Conservation (phyloP, 2,329 filamentous ascomycete species). For the Colletotrichum sidae region DNA sequence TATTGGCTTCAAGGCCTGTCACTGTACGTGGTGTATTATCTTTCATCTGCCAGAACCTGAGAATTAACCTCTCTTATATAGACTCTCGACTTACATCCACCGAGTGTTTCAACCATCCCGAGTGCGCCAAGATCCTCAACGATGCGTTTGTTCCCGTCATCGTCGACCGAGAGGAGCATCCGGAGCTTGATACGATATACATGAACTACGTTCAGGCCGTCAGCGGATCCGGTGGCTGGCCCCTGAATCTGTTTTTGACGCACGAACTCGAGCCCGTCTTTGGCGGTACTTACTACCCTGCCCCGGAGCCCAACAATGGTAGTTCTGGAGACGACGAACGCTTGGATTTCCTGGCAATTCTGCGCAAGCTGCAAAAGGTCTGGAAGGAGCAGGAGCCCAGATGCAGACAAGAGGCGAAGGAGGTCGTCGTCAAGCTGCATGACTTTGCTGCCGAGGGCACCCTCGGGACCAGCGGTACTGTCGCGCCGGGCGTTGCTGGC, state of each 20-base stretch:
- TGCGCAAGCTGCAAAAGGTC: constrained; percentile 78
- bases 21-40: constrained; percentile 72
- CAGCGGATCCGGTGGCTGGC: constrained; percentile 91
- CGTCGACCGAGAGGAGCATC: constrained; percentile 92
- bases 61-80: constrained; percentile 46
- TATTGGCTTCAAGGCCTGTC: constrained; percentile 94
- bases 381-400: constrained; percentile 89
- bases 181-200: constrained; percentile 94
- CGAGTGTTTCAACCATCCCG: constrained; percentile 88
- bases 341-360: constrained; percentile 84
- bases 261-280: constrained; percentile 94
- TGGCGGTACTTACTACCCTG: constrained; percentile 96
- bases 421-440: constrained; percentile 82
- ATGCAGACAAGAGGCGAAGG: constrained; percentile 84
- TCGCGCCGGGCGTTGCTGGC: constrained; percentile 35
- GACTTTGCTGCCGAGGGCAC: constrained; percentile 93
- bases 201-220: constrained; percentile 99
- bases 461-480: constrained; percentile 59
- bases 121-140: constrained; percentile 87
- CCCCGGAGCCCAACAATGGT: constrained; percentile 71
- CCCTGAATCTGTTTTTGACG: constrained; percentile 95
- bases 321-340: constrained; percentile 65
- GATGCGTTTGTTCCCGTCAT: constrained; percentile 90
- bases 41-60: neutral
- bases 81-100: constrained; percentile 92